A percentile compares a stretch with the other conserved stretches of the same genome.
Conservation (phyloP, 2,329 filamentous ascomycete species). For the Sclerotinia trifoliorum region DNA sequence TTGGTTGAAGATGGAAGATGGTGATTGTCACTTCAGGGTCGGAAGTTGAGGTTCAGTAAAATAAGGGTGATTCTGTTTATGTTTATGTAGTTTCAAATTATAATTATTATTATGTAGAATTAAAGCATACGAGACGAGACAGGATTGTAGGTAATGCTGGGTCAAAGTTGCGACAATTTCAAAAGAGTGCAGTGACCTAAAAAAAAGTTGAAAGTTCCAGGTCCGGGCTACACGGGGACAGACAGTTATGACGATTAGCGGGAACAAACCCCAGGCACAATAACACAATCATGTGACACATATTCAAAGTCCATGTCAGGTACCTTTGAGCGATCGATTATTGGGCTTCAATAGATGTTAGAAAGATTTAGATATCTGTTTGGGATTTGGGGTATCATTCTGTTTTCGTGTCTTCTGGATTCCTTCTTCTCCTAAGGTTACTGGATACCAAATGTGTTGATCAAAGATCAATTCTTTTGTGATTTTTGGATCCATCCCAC, state of each 20-base stretch:
- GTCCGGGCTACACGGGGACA: conserved; percentile 1
- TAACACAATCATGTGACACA: conserved; percentile 7
- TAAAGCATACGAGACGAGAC: too few relatives aligned
- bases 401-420: neutral
- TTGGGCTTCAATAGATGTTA: neutral
- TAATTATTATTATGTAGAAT: neutral
- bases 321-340: conserved; percentile 13
- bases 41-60: neutral
- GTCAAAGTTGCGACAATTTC: neutral
- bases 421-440: neutral
- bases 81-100: neutral
- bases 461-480: neutral
- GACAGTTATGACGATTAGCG: conserved; percentile 6
- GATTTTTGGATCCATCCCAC: neutral
- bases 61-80: neutral
- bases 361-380: neutral
- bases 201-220: conserved; percentile 1
- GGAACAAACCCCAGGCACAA: neutral
- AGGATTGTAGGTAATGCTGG: neutral
- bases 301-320: conserved; percentile 1
- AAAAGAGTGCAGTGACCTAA: neutral
- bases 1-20: neutral
- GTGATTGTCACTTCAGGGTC: neutral
- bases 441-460: neutral
- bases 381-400: neutral